These are phyloP conservation scores for Elaeis oleifera DNA, from an alignment of 202 grass and related monocot species.

Conservation along the genomic window DNA sequence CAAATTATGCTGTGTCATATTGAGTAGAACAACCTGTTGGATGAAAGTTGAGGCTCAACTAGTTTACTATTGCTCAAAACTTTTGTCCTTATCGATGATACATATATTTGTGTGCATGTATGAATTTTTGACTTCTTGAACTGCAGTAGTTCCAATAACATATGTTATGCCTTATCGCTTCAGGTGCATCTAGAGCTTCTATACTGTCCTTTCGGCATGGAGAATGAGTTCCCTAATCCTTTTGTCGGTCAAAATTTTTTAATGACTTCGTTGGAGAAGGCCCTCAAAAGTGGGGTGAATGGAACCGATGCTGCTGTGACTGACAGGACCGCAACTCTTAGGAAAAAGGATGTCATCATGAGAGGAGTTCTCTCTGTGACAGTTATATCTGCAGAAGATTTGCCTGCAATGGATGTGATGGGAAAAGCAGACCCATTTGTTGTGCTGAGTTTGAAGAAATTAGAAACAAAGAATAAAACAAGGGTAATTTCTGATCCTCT, in stretches of 20 bases:
- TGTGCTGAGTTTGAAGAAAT: conserved; percentile 73
- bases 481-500: conserved; percentile 47
- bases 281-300: conserved; percentile 62
- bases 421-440: conserved; percentile 91
- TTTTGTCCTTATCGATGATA: too few species aligned
- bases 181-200: conserved; percentile 93
- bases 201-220: conserved; percentile 65
- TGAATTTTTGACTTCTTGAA: too few species aligned
- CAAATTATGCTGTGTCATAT: too few species aligned
- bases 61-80: too few species aligned
- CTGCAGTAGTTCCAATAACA: neutral
- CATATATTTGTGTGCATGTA: too few species aligned
- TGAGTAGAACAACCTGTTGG: too few species aligned
- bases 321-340: conserved; percentile 43
- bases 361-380: conserved; percentile 90
- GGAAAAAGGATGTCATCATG: conserved; percentile 84
- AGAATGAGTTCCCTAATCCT: conserved; percentile 69
- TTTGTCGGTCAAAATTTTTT: conserved; percentile 55
- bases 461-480: conserved; percentile 84
- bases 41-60: too few species aligned
- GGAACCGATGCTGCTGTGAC: conserved; percentile 51
- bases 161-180: conserved; percentile 10
- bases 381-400: conserved; percentile 83
- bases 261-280: conserved; percentile 89
- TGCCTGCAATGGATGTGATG: conserved; percentile 94